These are phyloP conservation scores for Glycyrrhiza uralensis DNA, from an alignment of 306 rosid genomes.

Conservation along the genomic window DNA sequence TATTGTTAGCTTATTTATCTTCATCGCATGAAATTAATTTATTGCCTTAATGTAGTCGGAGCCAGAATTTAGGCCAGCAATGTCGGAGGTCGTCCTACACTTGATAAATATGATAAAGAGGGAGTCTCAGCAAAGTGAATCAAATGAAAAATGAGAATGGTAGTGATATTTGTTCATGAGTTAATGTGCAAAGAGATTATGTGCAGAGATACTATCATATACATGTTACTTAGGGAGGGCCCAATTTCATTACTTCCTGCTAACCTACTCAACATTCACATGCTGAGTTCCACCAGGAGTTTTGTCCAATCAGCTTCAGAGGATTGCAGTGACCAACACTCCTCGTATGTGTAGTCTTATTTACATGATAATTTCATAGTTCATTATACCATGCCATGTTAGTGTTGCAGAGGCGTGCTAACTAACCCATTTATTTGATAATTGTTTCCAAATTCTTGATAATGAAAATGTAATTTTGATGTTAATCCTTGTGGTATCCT, in stretches of 20 bases:
- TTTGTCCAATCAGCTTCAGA: conserved; percentile 19
- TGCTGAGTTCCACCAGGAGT: conserved; percentile 16
- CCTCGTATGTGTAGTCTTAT: conserved; percentile 25
- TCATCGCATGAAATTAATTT: neutral
- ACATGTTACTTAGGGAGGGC: neutral
- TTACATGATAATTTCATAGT: conserved; percentile 25
- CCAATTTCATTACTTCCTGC: conserved; percentile 19
- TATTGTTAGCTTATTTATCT: neutral
- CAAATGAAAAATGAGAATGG: conserved; percentile 53
- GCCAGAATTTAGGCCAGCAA: conserved; percentile 91
- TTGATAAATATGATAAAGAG: conserved; percentile 70
- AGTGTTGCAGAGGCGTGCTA: conserved; percentile 34
- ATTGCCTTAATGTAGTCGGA: conserved; percentile 57
- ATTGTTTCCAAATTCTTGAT: conserved; percentile 39
- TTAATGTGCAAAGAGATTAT: conserved; percentile 23
- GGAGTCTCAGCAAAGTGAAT: conserved; percentile 60
- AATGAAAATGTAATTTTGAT: conserved; percentile 26
- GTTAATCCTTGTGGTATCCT: conserved; percentile 7
- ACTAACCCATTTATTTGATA: conserved; percentile 49
- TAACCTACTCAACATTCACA: conserved; percentile 35
- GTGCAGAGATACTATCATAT: conserved; percentile 19
- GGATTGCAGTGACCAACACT: conserved; percentile 14
- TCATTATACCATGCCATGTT: conserved; percentile 27
- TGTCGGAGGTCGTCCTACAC: conserved; percentile 92
- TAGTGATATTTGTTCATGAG: conserved; percentile 14